Evolutionary conservation across 371 early-diverging fungal species (phyloP).

Genomic region (Mucor irregularis): DNA sequence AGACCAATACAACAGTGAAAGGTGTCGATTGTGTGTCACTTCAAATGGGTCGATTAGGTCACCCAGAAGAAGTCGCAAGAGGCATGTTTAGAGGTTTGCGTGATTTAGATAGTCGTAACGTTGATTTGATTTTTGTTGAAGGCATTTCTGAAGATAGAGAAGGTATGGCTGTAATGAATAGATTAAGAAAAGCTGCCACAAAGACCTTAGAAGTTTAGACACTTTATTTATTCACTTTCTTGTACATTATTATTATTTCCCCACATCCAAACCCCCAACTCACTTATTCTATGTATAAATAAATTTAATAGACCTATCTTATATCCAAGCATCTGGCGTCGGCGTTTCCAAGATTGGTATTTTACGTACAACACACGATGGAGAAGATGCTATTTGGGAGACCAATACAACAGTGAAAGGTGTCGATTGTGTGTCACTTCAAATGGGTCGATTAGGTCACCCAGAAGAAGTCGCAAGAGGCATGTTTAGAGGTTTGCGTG

Average conservation of each 20-base stretch:
- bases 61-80: slow-evolving; percentile 71
- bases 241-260: neutral
- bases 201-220: slow-evolving; percentile 40
- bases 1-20: slow-evolving; percentile 8
- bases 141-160: slow-evolving; percentile 80
- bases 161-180: slow-evolving; percentile 98
- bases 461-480: slow-evolving; percentile 76
- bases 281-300: too few relatives aligned
- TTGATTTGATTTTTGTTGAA: slow-evolving; percentile 86
- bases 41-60: slow-evolving; percentile 46
- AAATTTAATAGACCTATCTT: too few relatives aligned
- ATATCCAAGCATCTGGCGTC: too few relatives aligned
- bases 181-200: slow-evolving; percentile 91
- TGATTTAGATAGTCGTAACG: slow-evolving; percentile 75
- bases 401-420: slow-evolving; percentile 7
- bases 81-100: slow-evolving; percentile 86
- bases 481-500: slow-evolving; percentile 83
- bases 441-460: slow-evolving; percentile 47
- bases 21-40: slow-evolving; percentile 25
- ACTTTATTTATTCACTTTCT: neutral
- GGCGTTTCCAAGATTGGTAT: slow-evolving; percentile 32
- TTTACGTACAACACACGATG: slow-evolving; percentile 27
- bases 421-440: slow-evolving; percentile 25
- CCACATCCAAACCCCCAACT: neutral
- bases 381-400: slow-evolving; percentile 23